phyloP scores from a whole-genome alignment of 768 basidiomycete species.

The Cantharellus cinnabarinus region DNA sequence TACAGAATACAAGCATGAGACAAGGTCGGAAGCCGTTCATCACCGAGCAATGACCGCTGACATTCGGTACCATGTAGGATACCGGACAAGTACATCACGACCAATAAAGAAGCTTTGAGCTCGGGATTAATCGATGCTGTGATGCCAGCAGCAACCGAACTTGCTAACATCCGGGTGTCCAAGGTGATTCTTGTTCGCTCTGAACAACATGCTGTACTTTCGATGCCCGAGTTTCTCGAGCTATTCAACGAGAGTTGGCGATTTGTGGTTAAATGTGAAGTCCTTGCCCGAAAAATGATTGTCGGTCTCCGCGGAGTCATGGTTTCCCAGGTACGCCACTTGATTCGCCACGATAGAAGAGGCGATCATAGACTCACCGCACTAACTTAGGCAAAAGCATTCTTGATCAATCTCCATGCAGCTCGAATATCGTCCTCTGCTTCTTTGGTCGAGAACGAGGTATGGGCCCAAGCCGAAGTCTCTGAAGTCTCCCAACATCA shows the following conservation, averaged over 20 bases:
- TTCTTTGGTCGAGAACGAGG: constrained; percentile 86
- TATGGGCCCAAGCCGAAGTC: constrained; percentile 74
- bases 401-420: constrained; percentile 75
- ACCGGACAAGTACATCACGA: not conserved
- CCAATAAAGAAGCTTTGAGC: too few relatives aligned
- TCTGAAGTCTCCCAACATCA: constrained; percentile 41
- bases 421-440: constrained; percentile 57
- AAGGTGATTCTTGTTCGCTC: constrained; percentile 57
- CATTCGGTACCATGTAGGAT: not conserved
- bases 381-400: constrained; percentile 50
- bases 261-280: constrained; percentile 78
- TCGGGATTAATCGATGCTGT: constrained; percentile 26
- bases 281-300: constrained; percentile 75
- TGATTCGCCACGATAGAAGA: constrained; percentile 5
- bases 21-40: too few relatives aligned
- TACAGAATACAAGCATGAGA: not conserved
- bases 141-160: constrained; percentile 59
- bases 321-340: constrained; percentile 42
- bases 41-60: too few relatives aligned
- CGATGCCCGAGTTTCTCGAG: constrained; percentile 51
- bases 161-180: constrained; percentile 64
- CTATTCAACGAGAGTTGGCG: constrained; percentile 76
- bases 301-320: constrained; percentile 75
- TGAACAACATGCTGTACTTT: constrained; percentile 58
- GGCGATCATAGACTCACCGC: not conserved